These are phyloP conservation scores for Ramularia endophylla DNA, from an alignment of 2,329 filamentous ascomycete genomes.

Conservation along the genomic window DNA sequence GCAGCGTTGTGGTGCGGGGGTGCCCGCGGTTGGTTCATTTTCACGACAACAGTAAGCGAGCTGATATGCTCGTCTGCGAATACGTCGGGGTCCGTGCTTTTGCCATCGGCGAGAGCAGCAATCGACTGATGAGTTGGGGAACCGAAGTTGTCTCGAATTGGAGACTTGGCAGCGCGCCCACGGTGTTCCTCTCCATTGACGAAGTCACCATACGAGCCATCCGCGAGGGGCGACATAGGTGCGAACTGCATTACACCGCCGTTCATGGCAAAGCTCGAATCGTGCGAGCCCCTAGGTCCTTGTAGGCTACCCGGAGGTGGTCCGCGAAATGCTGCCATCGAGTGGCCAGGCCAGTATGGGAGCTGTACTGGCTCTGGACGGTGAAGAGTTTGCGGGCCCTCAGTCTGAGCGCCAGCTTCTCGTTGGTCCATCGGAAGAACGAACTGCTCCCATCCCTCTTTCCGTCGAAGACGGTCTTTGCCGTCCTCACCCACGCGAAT, in stretches of 20 bases:
- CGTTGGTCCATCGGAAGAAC: constrained; percentile 67
- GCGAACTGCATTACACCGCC: constrained; percentile 19
- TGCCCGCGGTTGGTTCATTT: constrained; percentile 28
- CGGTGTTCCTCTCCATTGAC: constrained; percentile 25
- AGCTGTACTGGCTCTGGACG: constrained; percentile 36
- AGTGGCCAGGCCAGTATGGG: constrained; percentile 17
- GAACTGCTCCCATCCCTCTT: constrained; percentile 73
- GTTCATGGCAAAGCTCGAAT: constrained; percentile 22
- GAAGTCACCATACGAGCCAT: constrained; percentile 14
- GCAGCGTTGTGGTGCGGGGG: constrained; percentile 36
- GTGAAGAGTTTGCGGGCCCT: constrained; percentile 53
- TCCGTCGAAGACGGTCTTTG: constrained; percentile 68
- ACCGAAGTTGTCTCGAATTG: constrained; percentile 22
- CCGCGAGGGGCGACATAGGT: constrained; percentile 17
- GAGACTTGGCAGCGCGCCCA: constrained; percentile 27
- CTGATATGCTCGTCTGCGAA: constrained; percentile 51
- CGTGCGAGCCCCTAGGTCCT: constrained; percentile 22
- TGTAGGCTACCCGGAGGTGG: constrained; percentile 16
- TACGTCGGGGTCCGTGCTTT: constrained; percentile 34
- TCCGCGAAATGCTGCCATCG: constrained; percentile 21
- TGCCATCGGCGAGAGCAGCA: constrained; percentile 11
- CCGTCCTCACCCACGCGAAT: constrained; percentile 69
- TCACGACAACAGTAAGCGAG: constrained; percentile 49
- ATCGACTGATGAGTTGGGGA: constrained; percentile 16
- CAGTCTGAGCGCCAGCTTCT: constrained; percentile 65